These are phyloP conservation scores for Neofusicoccum kwambonambiense DNA, from an alignment of 2,329 filamentous ascomycete genomes.

Conservation along the genomic window DNA sequence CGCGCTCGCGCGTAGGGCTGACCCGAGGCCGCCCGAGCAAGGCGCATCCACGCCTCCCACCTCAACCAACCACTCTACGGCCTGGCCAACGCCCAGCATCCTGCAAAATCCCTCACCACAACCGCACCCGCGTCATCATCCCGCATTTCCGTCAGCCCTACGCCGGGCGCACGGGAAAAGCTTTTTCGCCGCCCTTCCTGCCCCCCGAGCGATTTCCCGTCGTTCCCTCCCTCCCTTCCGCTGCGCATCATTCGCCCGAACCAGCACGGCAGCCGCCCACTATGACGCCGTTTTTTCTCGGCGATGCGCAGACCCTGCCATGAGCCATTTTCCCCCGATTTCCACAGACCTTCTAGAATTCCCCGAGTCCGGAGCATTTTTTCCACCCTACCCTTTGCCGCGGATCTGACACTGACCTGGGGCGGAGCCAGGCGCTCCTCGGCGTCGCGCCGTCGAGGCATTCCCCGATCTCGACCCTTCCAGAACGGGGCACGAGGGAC, in stretches of 20 bases:
- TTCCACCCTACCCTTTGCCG: not conserved
- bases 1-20: not conserved
- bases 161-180: not conserved
- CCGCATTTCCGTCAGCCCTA: conserved; percentile 14
- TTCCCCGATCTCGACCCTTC: not conserved
- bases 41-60: not conserved
- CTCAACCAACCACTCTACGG: not conserved
- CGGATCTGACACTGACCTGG: not conserved
- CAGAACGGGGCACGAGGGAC: not conserved
- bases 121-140: not conserved
- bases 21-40: conserved; percentile 1
- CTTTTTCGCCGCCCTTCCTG: not conserved
- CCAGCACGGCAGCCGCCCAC: not conserved
- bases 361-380: not conserved
- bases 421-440: not conserved
- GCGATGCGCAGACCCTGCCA: not conserved
- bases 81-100: not conserved
- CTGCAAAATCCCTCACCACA: conserved; percentile 7
- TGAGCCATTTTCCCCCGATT: conserved; percentile 7
- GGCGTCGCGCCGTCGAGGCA: not conserved
- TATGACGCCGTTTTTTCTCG: not conserved
- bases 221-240: not conserved
- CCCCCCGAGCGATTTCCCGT: not conserved
- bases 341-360: conserved; percentile 1
- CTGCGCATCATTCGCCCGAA: conserved; percentile 1